Evolutionary conservation across 345 rosid species (phyloP).

Genomic region (Eucalyptus pumila): DNA sequence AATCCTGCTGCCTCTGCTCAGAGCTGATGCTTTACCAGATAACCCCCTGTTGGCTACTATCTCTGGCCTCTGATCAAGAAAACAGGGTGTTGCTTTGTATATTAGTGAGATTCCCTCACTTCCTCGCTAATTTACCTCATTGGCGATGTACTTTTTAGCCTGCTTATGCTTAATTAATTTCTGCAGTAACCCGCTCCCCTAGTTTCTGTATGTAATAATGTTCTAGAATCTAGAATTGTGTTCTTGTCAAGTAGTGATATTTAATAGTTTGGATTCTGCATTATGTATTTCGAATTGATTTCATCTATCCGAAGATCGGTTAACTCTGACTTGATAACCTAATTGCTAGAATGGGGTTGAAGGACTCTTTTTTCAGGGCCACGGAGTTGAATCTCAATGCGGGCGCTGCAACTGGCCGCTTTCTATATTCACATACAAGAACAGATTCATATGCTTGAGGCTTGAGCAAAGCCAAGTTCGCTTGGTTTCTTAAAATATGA

Average conservation of each 20-base stretch:
- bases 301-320: neutral
- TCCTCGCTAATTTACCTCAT: neutral
- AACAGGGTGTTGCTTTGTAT: neutral
- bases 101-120: neutral
- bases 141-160: neutral
- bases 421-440: neutral
- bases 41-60: neutral
- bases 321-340: neutral
- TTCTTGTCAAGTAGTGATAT: neutral
- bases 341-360: neutral
- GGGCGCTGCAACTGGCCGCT: neutral
- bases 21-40: slow-evolving; percentile 18
- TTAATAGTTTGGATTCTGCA: neutral
- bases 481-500: neutral
- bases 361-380: neutral
- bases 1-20: slow-evolving; percentile 82
- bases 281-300: neutral
- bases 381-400: neutral
- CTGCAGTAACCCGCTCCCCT: neutral
- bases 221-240: neutral
- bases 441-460: neutral
- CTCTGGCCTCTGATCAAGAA: neutral
- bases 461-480: neutral
- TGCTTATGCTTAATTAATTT: neutral
- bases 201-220: neutral